phyloP scores from a whole-genome alignment of 2,329 filamentous ascomycete genomes.

The Stachybotrys echinatus region DNA sequence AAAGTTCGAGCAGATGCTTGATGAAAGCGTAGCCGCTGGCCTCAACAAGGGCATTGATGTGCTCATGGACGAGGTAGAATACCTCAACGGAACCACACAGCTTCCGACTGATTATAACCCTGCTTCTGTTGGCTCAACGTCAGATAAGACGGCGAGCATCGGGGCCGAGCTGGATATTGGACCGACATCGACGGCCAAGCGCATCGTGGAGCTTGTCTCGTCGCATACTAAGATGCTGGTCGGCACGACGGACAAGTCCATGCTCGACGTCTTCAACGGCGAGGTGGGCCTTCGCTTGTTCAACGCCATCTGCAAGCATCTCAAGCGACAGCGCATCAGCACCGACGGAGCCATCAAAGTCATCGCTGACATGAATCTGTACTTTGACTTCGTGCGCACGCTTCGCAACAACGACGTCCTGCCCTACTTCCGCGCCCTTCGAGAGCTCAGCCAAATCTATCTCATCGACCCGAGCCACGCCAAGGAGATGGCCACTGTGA shows the following conservation, averaged over 20 bases:
- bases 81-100: conserved; percentile 85
- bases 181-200: conserved; percentile 71
- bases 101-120: conserved; percentile 88
- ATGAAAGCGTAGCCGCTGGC: conserved; percentile 91
- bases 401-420: conserved; percentile 79
- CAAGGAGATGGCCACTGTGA: conserved; percentile 91
- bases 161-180: conserved; percentile 45
- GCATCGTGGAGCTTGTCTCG: conserved; percentile 79
- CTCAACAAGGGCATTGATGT: conserved; percentile 98
- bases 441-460: conserved; percentile 93
- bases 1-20: conserved; percentile 97
- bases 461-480: conserved; percentile 79
- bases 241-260: conserved; percentile 94
- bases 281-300: conserved; percentile 94
- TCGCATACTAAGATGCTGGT: conserved; percentile 89
- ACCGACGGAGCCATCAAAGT: conserved; percentile 85
- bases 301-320: conserved; percentile 87
- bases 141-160: conserved; percentile 15
- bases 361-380: conserved; percentile 95
- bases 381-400: conserved; percentile 77
- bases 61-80: conserved; percentile 97
- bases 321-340: conserved; percentile 91
- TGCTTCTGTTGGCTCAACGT: conserved; percentile 19
- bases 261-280: conserved; percentile 97
- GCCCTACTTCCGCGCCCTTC: conserved; percentile 84